These are phyloP conservation scores for Irineochytrium annulatum DNA, from an alignment of 192 early-diverging fungal genomes.

Conservation along the genomic window DNA sequence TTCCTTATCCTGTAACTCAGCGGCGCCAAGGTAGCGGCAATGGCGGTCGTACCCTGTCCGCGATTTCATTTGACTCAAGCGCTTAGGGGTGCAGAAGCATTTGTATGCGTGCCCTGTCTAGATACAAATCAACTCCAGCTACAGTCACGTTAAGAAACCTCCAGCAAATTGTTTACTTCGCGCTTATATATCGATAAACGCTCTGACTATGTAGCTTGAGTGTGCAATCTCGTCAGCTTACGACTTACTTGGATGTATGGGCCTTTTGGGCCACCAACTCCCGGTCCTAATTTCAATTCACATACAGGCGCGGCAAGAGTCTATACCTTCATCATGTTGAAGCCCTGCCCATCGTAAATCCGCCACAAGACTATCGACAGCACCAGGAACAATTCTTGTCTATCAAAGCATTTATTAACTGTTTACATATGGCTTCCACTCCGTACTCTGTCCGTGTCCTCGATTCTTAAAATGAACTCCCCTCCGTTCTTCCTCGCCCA, in stretches of 20 bases:
- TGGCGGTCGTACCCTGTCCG: slow-evolving; percentile 79
- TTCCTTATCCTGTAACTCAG: slow-evolving; percentile 64
- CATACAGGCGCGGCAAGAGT: slow-evolving; percentile 4
- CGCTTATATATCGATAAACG: slow-evolving; percentile 65
- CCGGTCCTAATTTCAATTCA: slow-evolving; percentile 45
- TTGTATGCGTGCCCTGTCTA: slow-evolving; percentile 73
- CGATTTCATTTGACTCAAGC: slow-evolving; percentile 56
- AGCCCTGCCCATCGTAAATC: slow-evolving; percentile 75
- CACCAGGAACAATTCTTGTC: slow-evolving; percentile 68
- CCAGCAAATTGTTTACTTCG: slow-evolving; percentile 60
- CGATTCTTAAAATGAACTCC: slow-evolving; percentile 81
- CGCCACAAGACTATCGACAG: slow-evolving; percentile 61
- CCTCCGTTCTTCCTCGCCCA: slow-evolving; percentile 71
- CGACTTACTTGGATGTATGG: slow-evolving; percentile 65
- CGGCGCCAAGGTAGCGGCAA: slow-evolving; percentile 63
- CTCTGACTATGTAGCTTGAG: too few relatives aligned
- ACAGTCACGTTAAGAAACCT: too few relatives aligned
- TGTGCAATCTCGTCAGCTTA: neutral
- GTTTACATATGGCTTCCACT: neutral
- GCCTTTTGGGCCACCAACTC: slow-evolving; percentile 43
- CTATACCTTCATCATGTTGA: slow-evolving; percentile 64
- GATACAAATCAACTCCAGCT: too few relatives aligned
- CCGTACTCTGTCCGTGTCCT: slow-evolving; percentile 82
- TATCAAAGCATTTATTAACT: slow-evolving; percentile 1
- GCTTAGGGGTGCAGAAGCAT: slow-evolving; percentile 79